These are phyloP conservation scores for Betula pendula DNA, from an alignment of 306 rosid species.

Conservation along the genomic window DNA sequence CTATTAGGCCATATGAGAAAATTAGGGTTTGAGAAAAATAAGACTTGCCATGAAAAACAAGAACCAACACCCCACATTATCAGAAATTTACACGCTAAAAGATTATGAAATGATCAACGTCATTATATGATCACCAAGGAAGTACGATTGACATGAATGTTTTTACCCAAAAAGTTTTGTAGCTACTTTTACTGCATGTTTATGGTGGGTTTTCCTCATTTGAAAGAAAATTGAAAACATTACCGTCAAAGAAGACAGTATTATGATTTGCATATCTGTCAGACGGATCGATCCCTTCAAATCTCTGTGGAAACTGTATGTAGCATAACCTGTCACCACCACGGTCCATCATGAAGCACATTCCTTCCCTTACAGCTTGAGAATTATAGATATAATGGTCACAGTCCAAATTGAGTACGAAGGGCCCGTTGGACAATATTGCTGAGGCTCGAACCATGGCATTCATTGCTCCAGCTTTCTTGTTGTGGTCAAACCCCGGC, in stretches of 20 bases:
- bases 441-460: constrained; percentile 90
- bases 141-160: too few relatives aligned
- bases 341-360: constrained; percentile 89
- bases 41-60: neutral
- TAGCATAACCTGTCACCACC: constrained; percentile 86
- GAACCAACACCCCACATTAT: too few relatives aligned
- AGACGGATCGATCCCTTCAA: constrained; percentile 86
- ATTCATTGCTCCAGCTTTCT: constrained; percentile 95
- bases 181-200: neutral
- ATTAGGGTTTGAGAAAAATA: neutral
- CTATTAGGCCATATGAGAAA: constrained; percentile 22
- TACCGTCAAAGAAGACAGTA: constrained; percentile 92
- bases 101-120: too few relatives aligned
- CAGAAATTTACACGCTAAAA: too few relatives aligned
- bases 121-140: too few relatives aligned
- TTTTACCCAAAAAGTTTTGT: too few relatives aligned
- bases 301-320: constrained; percentile 84
- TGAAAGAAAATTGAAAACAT: neutral
- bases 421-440: constrained; percentile 73
- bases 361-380: constrained; percentile 68
- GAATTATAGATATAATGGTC: constrained; percentile 76
- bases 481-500: constrained; percentile 79
- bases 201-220: neutral
- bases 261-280: constrained; percentile 91
- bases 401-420: constrained; percentile 78